Conservation (phyloP, 768 basidiomycete species). For the Panaeolus cyanescens region DNA sequence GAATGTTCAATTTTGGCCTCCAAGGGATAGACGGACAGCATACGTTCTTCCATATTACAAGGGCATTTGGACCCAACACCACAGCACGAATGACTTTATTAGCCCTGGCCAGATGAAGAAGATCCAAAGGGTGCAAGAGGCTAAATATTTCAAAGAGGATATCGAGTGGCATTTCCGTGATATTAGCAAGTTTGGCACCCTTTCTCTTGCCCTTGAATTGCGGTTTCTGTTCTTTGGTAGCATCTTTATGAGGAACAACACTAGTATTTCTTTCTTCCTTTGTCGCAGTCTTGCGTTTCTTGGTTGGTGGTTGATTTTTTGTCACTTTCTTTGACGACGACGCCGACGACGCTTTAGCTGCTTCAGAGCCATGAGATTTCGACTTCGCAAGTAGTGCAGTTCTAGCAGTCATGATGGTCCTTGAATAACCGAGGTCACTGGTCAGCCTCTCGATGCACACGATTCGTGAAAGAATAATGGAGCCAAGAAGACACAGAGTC, state of each 20-base stretch:
- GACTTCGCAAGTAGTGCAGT: background rate
- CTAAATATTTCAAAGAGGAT: conserved; percentile 40
- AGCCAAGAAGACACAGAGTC: too few relatives aligned
- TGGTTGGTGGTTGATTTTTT: background rate
- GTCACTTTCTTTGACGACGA: background rate
- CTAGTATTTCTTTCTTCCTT: background rate
- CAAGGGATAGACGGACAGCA: background rate
- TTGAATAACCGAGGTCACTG: too few relatives aligned
- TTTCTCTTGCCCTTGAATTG: conserved; percentile 17
- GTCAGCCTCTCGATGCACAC: too few relatives aligned
- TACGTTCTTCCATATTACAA: conserved; percentile 34
- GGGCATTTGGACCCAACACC: conserved; percentile 24
- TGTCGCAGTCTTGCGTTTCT: background rate
- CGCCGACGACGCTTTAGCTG: background rate
- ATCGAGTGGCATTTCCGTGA: conserved; percentile 36
- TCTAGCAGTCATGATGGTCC: background rate
- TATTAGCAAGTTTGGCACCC: conserved; percentile 20
- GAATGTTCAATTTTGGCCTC: background rate
- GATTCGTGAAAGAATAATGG: too few relatives aligned
- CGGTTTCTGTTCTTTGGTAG: background rate
- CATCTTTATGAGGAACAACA: background rate
- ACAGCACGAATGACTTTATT: conserved; percentile 35
- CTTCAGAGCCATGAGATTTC: background rate
- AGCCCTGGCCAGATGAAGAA: conserved; percentile 40
- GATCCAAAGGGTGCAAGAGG: conserved; percentile 38